These are phyloP conservation scores for Quercus wislizeni DNA, from an alignment of 306 rosid genomes.

Conservation along the genomic window DNA sequence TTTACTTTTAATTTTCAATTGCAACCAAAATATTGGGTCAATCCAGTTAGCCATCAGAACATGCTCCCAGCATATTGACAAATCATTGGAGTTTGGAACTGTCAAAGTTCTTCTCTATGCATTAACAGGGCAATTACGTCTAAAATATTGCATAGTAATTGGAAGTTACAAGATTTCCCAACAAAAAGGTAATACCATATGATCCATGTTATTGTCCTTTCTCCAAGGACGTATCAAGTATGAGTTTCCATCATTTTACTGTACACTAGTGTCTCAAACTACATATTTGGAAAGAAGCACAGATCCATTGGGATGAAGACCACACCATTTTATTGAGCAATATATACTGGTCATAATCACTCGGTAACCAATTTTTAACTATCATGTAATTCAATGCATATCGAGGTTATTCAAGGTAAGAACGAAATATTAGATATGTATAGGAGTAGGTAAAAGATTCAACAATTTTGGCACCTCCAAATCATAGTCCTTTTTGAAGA, in stretches of 20 bases:
- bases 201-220: background rate
- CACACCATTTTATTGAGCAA: background rate
- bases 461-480: constrained; percentile 4
- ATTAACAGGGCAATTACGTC: background rate
- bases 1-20: background rate
- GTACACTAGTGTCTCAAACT: background rate
- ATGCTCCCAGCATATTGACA: background rate
- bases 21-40: background rate
- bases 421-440: background rate
- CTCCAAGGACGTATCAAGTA: background rate
- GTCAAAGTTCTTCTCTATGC: constrained; percentile 9
- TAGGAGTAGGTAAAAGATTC: background rate
- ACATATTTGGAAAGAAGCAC: background rate
- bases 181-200: background rate
- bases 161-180: constrained; percentile 3
- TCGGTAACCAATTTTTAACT: background rate
- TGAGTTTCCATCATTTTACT: background rate
- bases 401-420: background rate
- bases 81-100: background rate
- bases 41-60: background rate
- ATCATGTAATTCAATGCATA: constrained; percentile 2
- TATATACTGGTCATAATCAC: background rate
- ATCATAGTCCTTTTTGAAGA: background rate
- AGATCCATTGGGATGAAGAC: background rate
- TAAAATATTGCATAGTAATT: background rate